Base-by-base conservation (phyloP, 805 yeast species). In the Osmozyma mogii region DNA sequence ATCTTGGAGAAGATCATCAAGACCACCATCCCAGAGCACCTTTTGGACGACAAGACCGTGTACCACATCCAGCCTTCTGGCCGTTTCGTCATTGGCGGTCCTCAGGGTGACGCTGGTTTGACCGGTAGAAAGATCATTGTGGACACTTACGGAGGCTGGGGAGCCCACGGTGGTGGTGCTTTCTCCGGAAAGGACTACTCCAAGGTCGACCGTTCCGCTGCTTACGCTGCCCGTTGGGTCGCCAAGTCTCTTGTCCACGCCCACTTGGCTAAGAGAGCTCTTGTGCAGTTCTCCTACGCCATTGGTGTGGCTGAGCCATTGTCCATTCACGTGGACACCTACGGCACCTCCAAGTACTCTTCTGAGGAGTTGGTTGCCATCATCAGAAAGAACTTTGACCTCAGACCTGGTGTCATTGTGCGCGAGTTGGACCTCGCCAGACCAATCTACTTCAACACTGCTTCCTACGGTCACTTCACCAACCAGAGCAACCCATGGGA, bases 141-240 rank as follows among this genome's bases (percentile, higher is more conserved):
- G 60, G 98, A 92, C 68, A 94, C 98, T 45, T 92, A 92, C 72
- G 98, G 98, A 73, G 98, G 98, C 56, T 94, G 98, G 94, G 96
- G 98, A 69, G 97, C 98, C 56, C 98, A 92, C 75, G 98, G 98
- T 70, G 98, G 98, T 75, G 98, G 98, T 75, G 98, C 98, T 44
- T 92, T 92, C 87, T 83, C 95, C 44, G 98, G 98, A 68, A 92
- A 92, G 76, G 98, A 92, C 69, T 92, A 84, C 84, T 85, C 96
- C 63, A 92, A 92, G 77, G 98, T 92, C 56, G 98, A 92, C 68
- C 84, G 98, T 73, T 89, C 97, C 44, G 98, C 98, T 59, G 98
- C 98, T 48, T 92, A 92, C 62, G 96, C 98, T 56, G 98, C 98
- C 52, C 87, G 98, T 75, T 92, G 98, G 98, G 96, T 92, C 53